A percentile compares a stretch with the other conserved stretches of the same genome.
phyloP scores from a whole-genome alignment of 2,329 filamentous ascomycete species.

The Epichloe festucae region DNA sequence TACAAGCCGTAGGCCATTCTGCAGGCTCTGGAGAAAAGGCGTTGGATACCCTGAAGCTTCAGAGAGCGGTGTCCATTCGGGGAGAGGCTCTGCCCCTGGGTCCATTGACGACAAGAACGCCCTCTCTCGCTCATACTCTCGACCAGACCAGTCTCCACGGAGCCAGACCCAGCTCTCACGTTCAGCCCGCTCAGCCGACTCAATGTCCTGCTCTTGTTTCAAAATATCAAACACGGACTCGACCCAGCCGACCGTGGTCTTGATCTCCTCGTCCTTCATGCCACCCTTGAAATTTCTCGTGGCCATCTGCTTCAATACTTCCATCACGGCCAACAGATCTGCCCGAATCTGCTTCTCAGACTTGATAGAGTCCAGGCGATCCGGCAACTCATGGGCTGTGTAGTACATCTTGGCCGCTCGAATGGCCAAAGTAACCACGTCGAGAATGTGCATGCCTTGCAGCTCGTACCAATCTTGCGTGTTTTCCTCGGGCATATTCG shows the following conservation, averaged over 20 bases:
- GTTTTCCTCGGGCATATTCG: constrained; percentile 32
- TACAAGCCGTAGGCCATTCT: constrained; percentile 69
- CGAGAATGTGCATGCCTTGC: constrained; percentile 82
- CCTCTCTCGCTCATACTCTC: constrained; percentile 65
- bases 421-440: constrained; percentile 90
- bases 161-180: constrained; percentile 72
- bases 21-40: constrained; percentile 59
- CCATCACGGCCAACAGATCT: constrained; percentile 75
- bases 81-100: constrained; percentile 44
- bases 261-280: constrained; percentile 63
- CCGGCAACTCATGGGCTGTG: constrained; percentile 77
- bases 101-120: constrained; percentile 71
- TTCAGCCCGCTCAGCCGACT: constrained; percentile 58
- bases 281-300: constrained; percentile 76
- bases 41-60: constrained; percentile 42
- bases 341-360: constrained; percentile 74
- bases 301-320: constrained; percentile 85
- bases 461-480: constrained; percentile 67
- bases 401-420: constrained; percentile 94
- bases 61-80: constrained; percentile 47
- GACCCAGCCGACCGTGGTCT: constrained; percentile 69
- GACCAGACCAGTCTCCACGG: constrained; percentile 59
- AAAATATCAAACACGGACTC: constrained; percentile 65
- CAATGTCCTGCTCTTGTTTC: constrained; percentile 61
- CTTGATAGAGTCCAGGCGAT: constrained; percentile 74